Percentiles rank a stretch among this genome's conserved stretches.
Conservation (phyloP, 2,329 filamentous ascomycete genomes). For the Penicillium hesseltinei region DNA sequence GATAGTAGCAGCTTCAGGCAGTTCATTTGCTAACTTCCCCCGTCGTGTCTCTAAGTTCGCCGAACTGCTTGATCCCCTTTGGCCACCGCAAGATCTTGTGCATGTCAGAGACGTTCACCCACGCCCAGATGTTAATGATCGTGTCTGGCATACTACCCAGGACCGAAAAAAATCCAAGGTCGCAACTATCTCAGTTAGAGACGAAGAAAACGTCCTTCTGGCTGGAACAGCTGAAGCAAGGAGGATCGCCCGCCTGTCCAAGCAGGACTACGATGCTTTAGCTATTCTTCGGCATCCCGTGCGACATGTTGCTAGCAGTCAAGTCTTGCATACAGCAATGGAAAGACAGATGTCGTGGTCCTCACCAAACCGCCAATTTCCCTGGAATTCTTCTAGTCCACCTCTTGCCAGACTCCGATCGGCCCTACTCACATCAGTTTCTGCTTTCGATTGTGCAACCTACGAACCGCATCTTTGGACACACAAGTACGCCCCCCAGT, state of each 20-base stretch:
- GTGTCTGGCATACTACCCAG: not conserved
- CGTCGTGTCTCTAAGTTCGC: conserved; percentile 29
- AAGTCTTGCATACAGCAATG: conserved; percentile 29
- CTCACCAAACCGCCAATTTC: not conserved
- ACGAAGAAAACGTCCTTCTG: conserved; percentile 36
- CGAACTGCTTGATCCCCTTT: conserved; percentile 37
- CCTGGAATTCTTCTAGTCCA: conserved; percentile 48
- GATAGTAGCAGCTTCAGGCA: not conserved
- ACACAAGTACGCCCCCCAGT: conserved; percentile 77
- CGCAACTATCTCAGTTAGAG: conserved; percentile 31
- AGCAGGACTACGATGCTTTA: not conserved
- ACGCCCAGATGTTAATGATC: not conserved
- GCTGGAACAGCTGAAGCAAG: conserved; percentile 14
- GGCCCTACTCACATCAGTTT: conserved; percentile 61
- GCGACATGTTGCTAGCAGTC: conserved; percentile 32
- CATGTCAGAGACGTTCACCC: conserved; percentile 52
- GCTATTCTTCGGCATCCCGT: conserved; percentile 29
- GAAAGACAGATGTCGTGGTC: conserved; percentile 30
- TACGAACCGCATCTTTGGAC: conserved; percentile 74
- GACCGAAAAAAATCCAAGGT: conserved; percentile 42
- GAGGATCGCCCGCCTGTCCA: not conserved
- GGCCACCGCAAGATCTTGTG: conserved; percentile 38
- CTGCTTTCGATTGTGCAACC: conserved; percentile 74
- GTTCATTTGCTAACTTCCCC: conserved; percentile 17
- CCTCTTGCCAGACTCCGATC: conserved; percentile 60